A percentile compares a stretch with the other conserved stretches of the same genome.
These are phyloP conservation scores for Penicillium fuscoglaucum DNA, from an alignment of 2,329 filamentous ascomycete genomes.

Conservation along the genomic window DNA sequence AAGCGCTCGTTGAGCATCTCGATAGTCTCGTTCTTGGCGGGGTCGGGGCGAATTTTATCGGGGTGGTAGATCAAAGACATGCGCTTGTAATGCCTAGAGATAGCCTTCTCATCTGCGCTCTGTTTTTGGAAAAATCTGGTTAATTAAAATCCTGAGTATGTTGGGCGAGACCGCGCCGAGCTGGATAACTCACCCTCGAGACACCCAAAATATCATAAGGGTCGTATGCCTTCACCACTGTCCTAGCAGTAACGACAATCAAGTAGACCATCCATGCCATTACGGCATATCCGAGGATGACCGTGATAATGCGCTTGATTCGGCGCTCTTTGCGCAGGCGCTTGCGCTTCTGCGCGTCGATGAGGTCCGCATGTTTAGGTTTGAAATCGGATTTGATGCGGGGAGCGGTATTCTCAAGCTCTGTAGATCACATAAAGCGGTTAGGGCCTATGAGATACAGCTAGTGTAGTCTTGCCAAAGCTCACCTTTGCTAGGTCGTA, in stretches of 20 bases:
- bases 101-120: constrained; percentile 82
- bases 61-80: constrained; percentile 86
- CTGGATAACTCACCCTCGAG: constrained; percentile 62
- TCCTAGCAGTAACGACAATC: constrained; percentile 74
- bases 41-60: constrained; percentile 84
- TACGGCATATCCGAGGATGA: constrained; percentile 73
- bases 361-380: constrained; percentile 77
- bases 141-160: background rate
- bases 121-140: constrained; percentile 35
- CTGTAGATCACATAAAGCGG: constrained; percentile 31
- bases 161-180: background rate
- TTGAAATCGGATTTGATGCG: constrained; percentile 80
- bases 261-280: constrained; percentile 93
- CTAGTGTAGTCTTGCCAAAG: constrained; percentile 1
- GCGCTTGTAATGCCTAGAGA: constrained; percentile 86
- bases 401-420: constrained; percentile 76
- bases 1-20: constrained; percentile 84
- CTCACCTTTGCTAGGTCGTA: constrained; percentile 71
- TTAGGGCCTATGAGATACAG: background rate
- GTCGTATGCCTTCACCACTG: constrained; percentile 81
- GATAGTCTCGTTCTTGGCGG: constrained; percentile 82
- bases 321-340: constrained; percentile 88
- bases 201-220: constrained; percentile 93
- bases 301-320: constrained; percentile 78
- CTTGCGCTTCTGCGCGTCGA: constrained; percentile 77